Evolutionary conservation across 176 grass and related monocot genomes (phyloP).

Genomic region (Pontederia paniculata): DNA sequence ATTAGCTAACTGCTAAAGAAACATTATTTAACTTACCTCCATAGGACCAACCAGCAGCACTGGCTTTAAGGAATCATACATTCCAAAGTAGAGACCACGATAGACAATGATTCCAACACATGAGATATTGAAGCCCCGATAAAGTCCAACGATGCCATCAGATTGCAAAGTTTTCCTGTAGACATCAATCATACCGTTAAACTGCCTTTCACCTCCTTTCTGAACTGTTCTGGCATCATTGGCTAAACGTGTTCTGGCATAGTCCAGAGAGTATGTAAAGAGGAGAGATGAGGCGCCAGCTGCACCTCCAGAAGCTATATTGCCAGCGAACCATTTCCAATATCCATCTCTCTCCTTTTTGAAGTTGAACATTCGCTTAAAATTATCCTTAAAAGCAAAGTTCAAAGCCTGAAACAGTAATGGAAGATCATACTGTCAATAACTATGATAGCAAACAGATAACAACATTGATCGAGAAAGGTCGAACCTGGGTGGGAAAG

Average conservation of each 20-base stretch:
- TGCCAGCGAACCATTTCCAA: not conserved
- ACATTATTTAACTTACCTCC: not conserved
- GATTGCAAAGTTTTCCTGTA: conserved; percentile 4
- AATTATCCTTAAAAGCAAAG: conserved; percentile 15
- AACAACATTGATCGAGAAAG: no score
- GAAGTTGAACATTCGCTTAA: conserved; percentile 1
- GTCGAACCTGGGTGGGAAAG: not conserved
- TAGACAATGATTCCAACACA: conserved; percentile 5
- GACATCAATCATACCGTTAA: conserved; percentile 11
- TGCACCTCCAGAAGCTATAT: conserved; percentile 11
- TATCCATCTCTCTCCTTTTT: no score
- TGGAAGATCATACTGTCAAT: no score
- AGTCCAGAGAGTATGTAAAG: conserved; percentile 10
- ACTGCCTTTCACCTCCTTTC: conserved; percentile 13
- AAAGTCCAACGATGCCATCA: not conserved
- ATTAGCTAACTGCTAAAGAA: not conserved
- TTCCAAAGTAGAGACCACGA: conserved; percentile 12
- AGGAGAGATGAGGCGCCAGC: conserved; percentile 7
- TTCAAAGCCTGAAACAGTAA: conserved; percentile 5
- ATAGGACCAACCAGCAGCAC: conserved; percentile 1
- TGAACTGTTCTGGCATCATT: not conserved
- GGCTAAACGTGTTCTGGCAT: conserved; percentile 5
- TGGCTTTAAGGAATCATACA: conserved; percentile 11
- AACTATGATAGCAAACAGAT: no score
- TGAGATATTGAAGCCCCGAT: conserved; percentile 10